Base-by-base conservation (phyloP, 1,284 basidiomycete species). In the Cutaneotrichosporon cutaneum region DNA sequence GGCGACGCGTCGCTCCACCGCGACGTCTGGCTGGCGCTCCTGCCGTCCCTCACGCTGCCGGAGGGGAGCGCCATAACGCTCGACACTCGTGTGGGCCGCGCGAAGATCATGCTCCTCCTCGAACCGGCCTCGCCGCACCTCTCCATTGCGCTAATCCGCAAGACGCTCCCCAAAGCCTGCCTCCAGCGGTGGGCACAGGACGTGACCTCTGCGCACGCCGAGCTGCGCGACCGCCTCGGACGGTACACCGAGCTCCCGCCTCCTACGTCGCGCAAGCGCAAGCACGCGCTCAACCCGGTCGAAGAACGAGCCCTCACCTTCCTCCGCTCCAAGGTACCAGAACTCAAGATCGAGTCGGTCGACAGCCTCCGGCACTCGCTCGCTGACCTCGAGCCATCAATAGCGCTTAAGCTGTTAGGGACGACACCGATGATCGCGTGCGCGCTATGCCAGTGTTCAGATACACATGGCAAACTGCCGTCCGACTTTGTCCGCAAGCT, bases 1-100 rank as follows among this genome's bases (percentile, higher is more conserved):
- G 68, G 68, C 27, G 62, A 64, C 7, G 24, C 30, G 0, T 33
- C 59, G 0, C 47, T 69, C 2, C 60, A 66, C 2, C 47, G 60
- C 5, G 69, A 70, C 27, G 61, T 72, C 4, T 74, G 72, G 72
- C 66, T 66, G 64, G 52, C 67, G 3, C 27, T 73, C 3, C 35
- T 50, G 8, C 21, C 44, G 13, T 45, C 55, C 18, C 24, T 36
- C 9, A 9, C 42, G 2, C 30, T 26, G 33, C 52, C n/a, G 21
- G 52, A 54, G 11, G 13, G 22, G 16, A 32, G 22, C 35, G 8
- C 35, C 8, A 24, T 39, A 10, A 30, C 48, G n/a, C 26, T 63
- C 18, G 60, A 62, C 44, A 48, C 42, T 11, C 18, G 27, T 1
- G 53, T 59, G 14, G 45, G 35, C 4, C 57, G 52, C 13, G 54